Evolutionary conservation across 345 rosid species (phyloP), one percentile per base, ranked within the genome.

Genomic region (Isatis tinctoria): DNA sequence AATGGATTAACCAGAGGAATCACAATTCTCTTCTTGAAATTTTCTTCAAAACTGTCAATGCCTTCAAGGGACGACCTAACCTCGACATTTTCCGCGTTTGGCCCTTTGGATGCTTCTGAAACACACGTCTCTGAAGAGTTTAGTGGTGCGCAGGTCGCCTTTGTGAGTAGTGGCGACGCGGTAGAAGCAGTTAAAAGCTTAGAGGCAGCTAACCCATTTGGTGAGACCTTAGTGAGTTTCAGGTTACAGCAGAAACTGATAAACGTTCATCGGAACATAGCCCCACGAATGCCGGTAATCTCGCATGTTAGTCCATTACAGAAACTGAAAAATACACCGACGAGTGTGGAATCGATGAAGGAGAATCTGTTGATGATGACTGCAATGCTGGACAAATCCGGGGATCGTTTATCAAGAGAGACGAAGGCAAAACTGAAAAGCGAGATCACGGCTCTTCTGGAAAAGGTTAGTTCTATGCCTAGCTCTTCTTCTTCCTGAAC

Each of bases 311-410:
- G 65, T 67, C 82, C 80, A 57, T 39, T 62, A 67, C 75, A 65
- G 66, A 40, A 47, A 22, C 77, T 69, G 16, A 67, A 75, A 6
- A 82, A 80, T 47, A 69, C 78, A 22, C 95, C 90, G 7, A 88
- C 87, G 8, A 67, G 63, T 48, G 75, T 94, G 56, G 89, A 94
- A 68, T 70, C 86, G 20, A 94, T 94, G 70, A 83, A 83, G 82
- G 83, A 87, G 75, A 91, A 94, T 80, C 86, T 94, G 52, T 89
- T 87, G 87, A 90, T 86, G 88, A 91, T 94, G 97, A 91, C 93
- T 12, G 77, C 86, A 39, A 90, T 88, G 97, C 84, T 94, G 78
- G 85, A 87, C 82, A 80, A 88, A 63, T 83, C 96, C 0, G 98
- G 98, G 40, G 86, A 94, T 77, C 79, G 81, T 78, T 85, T 91